Evolutionary conservation across 768 basidiomycete species (phyloP).

Genomic region (Pseudohyphozyma bogoriensis): DNA sequence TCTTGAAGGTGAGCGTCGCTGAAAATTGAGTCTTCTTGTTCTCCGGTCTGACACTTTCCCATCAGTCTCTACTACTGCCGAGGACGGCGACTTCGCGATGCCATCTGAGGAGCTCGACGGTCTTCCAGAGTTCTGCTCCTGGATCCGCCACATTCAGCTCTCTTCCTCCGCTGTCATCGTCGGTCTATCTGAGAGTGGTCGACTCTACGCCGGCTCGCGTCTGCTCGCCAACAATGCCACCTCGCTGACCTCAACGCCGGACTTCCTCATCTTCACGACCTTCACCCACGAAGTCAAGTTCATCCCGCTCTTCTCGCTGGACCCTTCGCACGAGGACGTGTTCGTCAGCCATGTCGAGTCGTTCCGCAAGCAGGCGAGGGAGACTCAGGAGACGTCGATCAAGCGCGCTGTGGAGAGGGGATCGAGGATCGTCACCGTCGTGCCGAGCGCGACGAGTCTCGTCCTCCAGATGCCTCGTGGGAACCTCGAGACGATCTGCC

Average conservation of each 20-base stretch:
- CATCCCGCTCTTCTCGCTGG: constrained; percentile 46
- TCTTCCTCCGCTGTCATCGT: constrained; percentile 42
- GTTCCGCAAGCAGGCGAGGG: constrained; percentile 13
- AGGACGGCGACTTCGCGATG: constrained; percentile 24
- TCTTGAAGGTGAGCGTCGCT: constrained; percentile 28
- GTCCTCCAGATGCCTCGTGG: constrained; percentile 97
- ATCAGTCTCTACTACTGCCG: constrained; percentile 2
- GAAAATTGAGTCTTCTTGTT: background rate
- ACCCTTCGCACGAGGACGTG: constrained; percentile 29
- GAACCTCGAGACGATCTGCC: constrained; percentile 90
- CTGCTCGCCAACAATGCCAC: constrained; percentile 41
- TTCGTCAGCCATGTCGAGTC: constrained; percentile 21
- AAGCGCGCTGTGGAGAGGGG: constrained; percentile 79
- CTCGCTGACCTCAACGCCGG: constrained; percentile 59
- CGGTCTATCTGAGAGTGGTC: constrained; percentile 57
- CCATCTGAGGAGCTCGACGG: constrained; percentile 33
- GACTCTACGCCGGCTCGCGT: constrained; percentile 48
- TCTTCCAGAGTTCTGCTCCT: constrained; percentile 56
- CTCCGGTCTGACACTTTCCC: too few species aligned
- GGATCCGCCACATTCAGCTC: constrained; percentile 35
- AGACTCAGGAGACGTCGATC: constrained; percentile 43
- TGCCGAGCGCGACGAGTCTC: constrained; percentile 76
- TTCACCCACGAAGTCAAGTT: constrained; percentile 71
- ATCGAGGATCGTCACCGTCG: constrained; percentile 73
- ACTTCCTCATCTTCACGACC: constrained; percentile 76